Evolutionary conservation across 2,329 filamentous ascomycete genomes (phyloP).

Genomic region (Aspergillus pseudonomiae): DNA sequence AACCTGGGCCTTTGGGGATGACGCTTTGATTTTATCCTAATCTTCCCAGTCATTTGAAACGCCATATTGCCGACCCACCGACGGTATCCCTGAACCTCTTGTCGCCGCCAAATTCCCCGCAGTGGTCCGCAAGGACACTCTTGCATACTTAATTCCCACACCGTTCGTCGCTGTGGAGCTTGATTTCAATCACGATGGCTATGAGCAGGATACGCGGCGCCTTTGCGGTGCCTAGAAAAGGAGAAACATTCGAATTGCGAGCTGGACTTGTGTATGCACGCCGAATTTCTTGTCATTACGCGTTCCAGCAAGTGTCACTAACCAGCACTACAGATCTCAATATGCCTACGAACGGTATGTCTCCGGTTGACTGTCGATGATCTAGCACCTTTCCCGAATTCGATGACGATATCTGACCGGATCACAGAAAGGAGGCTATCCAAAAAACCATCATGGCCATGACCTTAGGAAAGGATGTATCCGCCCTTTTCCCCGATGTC

Average conservation of each 20-base stretch:
- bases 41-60: neutral
- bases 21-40: neutral
- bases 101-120: constrained; percentile 34
- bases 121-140: constrained; percentile 26
- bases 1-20: constrained; percentile 1
- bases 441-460: constrained; percentile 99
- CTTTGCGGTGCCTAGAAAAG: constrained; percentile 90
- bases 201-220: constrained; percentile 95
- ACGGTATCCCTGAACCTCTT: constrained; percentile 31
- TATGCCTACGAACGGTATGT: constrained; percentile 89
- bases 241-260: constrained; percentile 96
- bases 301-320: constrained; percentile 35
- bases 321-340: constrained; percentile 68
- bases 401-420: constrained; percentile 31
- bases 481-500: constrained; percentile 93
- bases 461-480: constrained; percentile 98
- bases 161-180: constrained; percentile 33
- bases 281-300: constrained; percentile 8
- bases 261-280: constrained; percentile 74
- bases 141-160: constrained; percentile 17
- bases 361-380: neutral
- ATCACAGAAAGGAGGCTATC: constrained; percentile 84
- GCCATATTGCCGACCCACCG: neutral
- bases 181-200: constrained; percentile 65
- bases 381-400: neutral